Conservation (phyloP, 2,329 filamentous ascomycete species). For the Trichoderma endophyticum region DNA sequence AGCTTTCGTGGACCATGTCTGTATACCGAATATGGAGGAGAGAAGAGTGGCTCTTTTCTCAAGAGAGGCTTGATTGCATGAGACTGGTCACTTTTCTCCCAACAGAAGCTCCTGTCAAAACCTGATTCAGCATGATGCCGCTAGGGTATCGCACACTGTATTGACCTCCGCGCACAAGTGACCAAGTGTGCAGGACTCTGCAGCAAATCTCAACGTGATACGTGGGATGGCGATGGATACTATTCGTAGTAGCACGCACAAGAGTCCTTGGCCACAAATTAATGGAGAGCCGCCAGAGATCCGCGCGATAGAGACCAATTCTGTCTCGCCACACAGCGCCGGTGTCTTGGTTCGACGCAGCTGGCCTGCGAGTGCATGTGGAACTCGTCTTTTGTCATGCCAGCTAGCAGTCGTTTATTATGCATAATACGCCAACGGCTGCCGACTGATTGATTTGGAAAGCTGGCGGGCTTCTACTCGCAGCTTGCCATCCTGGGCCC, state of each 20-base stretch:
- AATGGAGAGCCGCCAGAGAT: conserved; percentile 1
- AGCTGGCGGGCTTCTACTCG: not conserved
- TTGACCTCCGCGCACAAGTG: not conserved
- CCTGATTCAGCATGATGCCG: not conserved
- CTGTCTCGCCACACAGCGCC: not conserved
- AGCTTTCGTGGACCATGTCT: not conserved
- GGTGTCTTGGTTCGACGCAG: not conserved
- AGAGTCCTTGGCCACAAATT: not conserved
- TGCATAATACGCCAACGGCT: not conserved
- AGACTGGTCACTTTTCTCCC: conserved; percentile 10
- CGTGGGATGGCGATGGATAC: not conserved
- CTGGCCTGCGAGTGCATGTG: not conserved
- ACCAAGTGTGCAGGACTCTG: not conserved
- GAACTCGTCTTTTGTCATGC: not conserved
- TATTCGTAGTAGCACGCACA: not conserved
- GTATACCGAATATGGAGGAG: not conserved
- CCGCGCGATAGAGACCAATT: not conserved
- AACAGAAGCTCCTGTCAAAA: conserved; percentile 11
- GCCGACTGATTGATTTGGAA: not conserved
- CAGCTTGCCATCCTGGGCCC: not conserved
- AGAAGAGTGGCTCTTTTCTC: not conserved
- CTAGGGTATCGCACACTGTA: not conserved
- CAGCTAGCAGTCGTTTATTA: not conserved
- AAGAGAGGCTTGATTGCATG: not conserved
- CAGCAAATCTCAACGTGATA: not conserved